Evolutionary conservation across 164 flowering plant genomes (phyloP).

Genomic region (Kingdonia uniflora): DNA sequence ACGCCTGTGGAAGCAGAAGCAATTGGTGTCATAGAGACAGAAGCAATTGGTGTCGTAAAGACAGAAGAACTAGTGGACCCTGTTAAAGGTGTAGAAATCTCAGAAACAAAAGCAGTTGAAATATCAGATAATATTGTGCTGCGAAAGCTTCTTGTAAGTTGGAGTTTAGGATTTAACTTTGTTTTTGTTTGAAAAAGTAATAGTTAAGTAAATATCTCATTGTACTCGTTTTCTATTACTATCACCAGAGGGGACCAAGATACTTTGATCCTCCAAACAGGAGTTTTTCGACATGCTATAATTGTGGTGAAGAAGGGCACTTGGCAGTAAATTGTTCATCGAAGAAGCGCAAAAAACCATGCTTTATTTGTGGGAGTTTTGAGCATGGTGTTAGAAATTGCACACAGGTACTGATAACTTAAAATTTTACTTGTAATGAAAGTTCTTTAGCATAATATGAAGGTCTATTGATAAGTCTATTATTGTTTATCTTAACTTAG

Average conservation of each 20-base stretch:
- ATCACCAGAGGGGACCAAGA: slow-evolving; percentile 49
- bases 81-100: slow-evolving; percentile 6
- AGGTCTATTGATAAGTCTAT: too few relatives aligned
- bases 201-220: neutral
- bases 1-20: slow-evolving; percentile 3
- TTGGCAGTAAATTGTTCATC: slow-evolving; percentile 31
- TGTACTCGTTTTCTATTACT: slow-evolving; percentile 3
- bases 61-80: slow-evolving; percentile 9
- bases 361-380: slow-evolving; percentile 85
- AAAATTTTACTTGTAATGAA: neutral
- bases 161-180: neutral
- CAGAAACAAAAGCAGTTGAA: slow-evolving; percentile 19
- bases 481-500: too few relatives aligned
- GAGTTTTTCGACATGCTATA: slow-evolving; percentile 35
- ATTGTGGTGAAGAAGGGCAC: slow-evolving; percentile 64
- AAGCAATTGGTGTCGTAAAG: neutral
- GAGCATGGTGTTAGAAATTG: slow-evolving; percentile 68
- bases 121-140: slow-evolving; percentile 27
- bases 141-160: slow-evolving; percentile 57
- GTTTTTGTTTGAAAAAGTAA: neutral
- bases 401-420: slow-evolving; percentile 41
- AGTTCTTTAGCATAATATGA: too few relatives aligned
- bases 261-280: slow-evolving; percentile 57
- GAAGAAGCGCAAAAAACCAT: slow-evolving; percentile 53
- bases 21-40: slow-evolving; percentile 1